phyloP scores from a whole-genome alignment of 768 basidiomycete species.

The Asterophora parasitica region DNA sequence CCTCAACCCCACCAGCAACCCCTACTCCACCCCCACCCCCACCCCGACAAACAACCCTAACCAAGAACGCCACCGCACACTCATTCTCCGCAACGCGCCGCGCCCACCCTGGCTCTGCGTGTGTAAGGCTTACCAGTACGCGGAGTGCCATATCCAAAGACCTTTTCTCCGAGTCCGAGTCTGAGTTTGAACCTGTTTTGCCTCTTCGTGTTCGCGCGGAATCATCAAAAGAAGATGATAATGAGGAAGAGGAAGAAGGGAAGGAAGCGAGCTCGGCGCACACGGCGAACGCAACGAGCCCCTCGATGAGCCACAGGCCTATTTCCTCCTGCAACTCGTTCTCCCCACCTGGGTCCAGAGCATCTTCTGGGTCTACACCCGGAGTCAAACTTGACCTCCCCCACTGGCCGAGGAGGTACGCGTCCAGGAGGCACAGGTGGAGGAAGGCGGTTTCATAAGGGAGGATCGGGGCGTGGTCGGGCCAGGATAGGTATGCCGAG shows the following conservation, averaged over 20 bases:
- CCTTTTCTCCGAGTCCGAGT: conserved; percentile 23
- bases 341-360: conserved; percentile 9
- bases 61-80: conserved; percentile 39
- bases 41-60: conserved; percentile 35
- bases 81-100: conserved; percentile 42
- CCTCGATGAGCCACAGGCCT: conserved; percentile 38
- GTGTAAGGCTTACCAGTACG: conserved; percentile 68
- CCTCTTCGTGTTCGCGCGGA: background rate
- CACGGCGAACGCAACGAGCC: conserved; percentile 48
- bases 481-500: conserved; percentile 30
- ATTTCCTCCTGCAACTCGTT: conserved; percentile 18
- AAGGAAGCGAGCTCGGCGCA: conserved; percentile 33
- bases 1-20: conserved; percentile 3
- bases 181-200: background rate
- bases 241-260: too few species aligned
- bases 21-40: conserved; percentile 9
- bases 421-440: conserved; percentile 57
- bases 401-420: conserved; percentile 61
- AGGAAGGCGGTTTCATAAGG: conserved; percentile 46
- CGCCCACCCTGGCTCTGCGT: conserved; percentile 56
- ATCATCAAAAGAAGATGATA: background rate
- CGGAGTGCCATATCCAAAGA: conserved; percentile 59
- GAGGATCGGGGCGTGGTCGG: conserved; percentile 15
- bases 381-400: too few species aligned
- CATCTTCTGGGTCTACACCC: background rate